phyloP scores from a whole-genome alignment of 129 eudicot species.

The Artemisia annua region DNA sequence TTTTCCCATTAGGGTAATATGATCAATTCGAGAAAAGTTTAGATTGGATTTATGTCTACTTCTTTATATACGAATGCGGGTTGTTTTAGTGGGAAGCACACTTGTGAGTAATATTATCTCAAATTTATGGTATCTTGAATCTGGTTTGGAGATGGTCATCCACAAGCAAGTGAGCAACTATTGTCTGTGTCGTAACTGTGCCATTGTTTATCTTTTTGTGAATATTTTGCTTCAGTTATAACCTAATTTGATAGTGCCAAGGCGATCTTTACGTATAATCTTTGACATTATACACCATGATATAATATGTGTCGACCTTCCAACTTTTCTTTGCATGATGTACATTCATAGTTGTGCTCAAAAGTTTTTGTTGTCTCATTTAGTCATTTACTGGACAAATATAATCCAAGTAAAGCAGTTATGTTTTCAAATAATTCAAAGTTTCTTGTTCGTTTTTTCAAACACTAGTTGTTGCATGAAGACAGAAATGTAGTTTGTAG shows the following conservation, averaged over 20 bases:
- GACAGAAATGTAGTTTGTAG: not conserved
- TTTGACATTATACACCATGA: not conserved
- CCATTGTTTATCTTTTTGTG: no score
- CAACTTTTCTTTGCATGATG: not conserved
- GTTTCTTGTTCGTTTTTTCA: not conserved
- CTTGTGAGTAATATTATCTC: not conserved
- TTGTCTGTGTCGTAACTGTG: not conserved
- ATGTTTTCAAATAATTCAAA: not conserved
- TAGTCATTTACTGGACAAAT: not conserved
- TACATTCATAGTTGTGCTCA: not conserved
- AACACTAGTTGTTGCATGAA: conserved; percentile 13
- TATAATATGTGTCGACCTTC: no score
- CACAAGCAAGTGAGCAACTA: not conserved
- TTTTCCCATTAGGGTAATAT: not conserved
- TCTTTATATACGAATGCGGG: no score
- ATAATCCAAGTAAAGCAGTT: conserved; percentile 6
- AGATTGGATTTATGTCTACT: not conserved
- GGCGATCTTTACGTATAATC: not conserved
- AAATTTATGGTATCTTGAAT: not conserved
- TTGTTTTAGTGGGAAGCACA: not conserved
- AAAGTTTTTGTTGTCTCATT: not conserved
- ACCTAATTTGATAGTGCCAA: not conserved
- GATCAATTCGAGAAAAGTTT: not conserved
- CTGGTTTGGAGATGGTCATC: not conserved
- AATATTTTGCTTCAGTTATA: no score